phyloP scores from a whole-genome alignment of 371 early-diverging fungal species.

The Rhizopus delemar region DNA sequence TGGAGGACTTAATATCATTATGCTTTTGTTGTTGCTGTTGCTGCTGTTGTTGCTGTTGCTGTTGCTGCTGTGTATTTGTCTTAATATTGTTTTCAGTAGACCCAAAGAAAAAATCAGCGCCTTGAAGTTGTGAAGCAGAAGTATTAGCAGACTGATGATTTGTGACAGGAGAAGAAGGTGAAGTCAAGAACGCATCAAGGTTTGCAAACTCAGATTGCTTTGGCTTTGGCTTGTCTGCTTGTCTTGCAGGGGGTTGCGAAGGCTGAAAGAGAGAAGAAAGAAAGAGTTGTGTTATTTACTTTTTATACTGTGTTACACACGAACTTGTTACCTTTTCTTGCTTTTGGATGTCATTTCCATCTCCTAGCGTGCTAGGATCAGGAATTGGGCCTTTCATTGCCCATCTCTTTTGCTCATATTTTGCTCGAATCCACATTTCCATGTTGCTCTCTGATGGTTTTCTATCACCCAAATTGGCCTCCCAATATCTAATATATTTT shows the following conservation, averaged over 20 bases:
- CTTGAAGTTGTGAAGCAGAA: constrained; percentile 36
- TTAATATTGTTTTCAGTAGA: constrained; percentile 20
- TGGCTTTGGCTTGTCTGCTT: constrained; percentile 17
- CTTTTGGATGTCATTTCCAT: constrained; percentile 28
- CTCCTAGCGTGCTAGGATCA: constrained; percentile 69
- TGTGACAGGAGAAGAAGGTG: constrained; percentile 29
- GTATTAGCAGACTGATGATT: constrained; percentile 10
- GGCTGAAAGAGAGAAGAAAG: not conserved
- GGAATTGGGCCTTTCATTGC: constrained; percentile 72
- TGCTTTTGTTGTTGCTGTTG: constrained; percentile 29
- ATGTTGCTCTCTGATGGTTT: constrained; percentile 64
- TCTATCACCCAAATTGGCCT: constrained; percentile 55
- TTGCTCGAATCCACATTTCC: constrained; percentile 81
- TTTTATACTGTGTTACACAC: not conserved
- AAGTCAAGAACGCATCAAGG: constrained; percentile 45
- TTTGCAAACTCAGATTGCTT: constrained; percentile 42
- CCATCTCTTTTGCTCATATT: constrained; percentile 84
- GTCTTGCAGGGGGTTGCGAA: constrained; percentile 4
- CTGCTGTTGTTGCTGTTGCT: constrained; percentile 16
- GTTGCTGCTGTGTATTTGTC: constrained; percentile 18
- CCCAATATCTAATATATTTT: constrained; percentile 58
- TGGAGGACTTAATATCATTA: constrained; percentile 57
- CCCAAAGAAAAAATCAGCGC: constrained; percentile 47
- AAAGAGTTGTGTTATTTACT: not conserved
- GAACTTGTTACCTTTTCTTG: constrained; percentile 19